These are phyloP conservation scores for Hypoxylon sp. DNA, from an alignment of 2,329 filamentous ascomycete species.

Conservation along the genomic window DNA sequence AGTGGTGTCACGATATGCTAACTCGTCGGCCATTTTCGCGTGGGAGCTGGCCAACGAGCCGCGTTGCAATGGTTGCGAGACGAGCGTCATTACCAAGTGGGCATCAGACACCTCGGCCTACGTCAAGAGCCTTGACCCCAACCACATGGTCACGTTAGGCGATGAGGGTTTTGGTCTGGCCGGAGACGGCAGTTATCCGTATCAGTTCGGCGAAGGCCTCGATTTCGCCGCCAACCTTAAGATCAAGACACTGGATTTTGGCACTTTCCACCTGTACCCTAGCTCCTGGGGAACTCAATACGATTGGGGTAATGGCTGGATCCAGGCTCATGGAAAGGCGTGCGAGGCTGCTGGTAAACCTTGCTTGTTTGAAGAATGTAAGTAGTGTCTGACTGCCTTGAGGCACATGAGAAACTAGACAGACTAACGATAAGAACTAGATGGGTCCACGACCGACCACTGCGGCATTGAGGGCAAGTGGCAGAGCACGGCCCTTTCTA, in stretches of 20 bases:
- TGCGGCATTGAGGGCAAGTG: constrained; percentile 52
- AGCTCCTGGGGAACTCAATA: constrained; percentile 55
- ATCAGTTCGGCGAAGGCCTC: constrained; percentile 65
- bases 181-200: constrained; percentile 67
- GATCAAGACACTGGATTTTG: constrained; percentile 51
- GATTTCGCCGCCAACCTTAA: constrained; percentile 62
- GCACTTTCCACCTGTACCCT: constrained; percentile 59
- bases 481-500: constrained; percentile 51
- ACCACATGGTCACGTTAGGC: constrained; percentile 75
- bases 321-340: constrained; percentile 57
- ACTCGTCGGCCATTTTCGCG: constrained; percentile 65
- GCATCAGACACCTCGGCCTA: constrained; percentile 70
- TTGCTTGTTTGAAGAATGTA: constrained; percentile 60
- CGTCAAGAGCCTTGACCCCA: constrained; percentile 73
- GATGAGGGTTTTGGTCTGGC: constrained; percentile 67
- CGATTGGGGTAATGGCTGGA: constrained; percentile 57
- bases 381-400: constrained; percentile 40
- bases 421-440: constrained; percentile 31
- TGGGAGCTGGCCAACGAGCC: constrained; percentile 72
- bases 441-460: constrained; percentile 50
- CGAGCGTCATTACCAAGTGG: constrained; percentile 71
- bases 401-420: neutral
- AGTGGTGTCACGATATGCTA: constrained; percentile 64
- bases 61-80: constrained; percentile 70
- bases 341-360: constrained; percentile 59